Conservation (phyloP, 768 basidiomycete species). For the Serpula lacrymans region DNA sequence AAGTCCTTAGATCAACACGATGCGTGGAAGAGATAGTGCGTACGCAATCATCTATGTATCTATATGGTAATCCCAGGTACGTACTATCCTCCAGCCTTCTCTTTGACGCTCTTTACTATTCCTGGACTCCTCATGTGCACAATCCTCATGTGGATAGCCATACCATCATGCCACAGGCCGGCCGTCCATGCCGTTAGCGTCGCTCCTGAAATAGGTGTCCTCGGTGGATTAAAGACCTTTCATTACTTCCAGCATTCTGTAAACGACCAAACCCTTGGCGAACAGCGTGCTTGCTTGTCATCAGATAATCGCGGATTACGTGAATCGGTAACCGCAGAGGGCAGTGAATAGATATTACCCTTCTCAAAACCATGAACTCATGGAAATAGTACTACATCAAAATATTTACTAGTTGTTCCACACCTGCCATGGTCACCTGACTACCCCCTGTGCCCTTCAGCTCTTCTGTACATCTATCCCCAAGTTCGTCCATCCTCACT, state of each 20-base stretch:
- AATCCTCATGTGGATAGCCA: constrained; percentile 5
- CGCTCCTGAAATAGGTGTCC: constrained; percentile 13
- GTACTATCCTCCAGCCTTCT: constrained; percentile 23
- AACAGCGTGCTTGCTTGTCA: no score
- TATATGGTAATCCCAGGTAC: background rate
- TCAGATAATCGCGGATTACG: no score
- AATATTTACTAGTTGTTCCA: constrained; percentile 8
- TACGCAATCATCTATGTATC: constrained; percentile 8
- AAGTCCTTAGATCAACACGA: constrained; percentile 22
- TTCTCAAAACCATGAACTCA: constrained; percentile 10
- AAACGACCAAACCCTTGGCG: no score
- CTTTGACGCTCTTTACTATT: constrained; percentile 24
- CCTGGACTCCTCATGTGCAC: constrained; percentile 11
- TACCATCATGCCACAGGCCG: constrained; percentile 1
- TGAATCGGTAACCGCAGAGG: no score
- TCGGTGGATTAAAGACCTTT: constrained; percentile 10
- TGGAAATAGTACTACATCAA: constrained; percentile 9
- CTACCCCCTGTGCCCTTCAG: constrained; percentile 1
- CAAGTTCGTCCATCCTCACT: constrained; percentile 8
- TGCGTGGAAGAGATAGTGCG: constrained; percentile 18
- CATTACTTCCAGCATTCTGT: no score
- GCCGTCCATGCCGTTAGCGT: constrained; percentile 23
- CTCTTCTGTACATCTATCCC: background rate
- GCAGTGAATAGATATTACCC: no score
- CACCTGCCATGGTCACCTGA: constrained; percentile 18